phyloP scores from a whole-genome alignment of 768 basidiomycete species.

The Tylopilus balloui region DNA sequence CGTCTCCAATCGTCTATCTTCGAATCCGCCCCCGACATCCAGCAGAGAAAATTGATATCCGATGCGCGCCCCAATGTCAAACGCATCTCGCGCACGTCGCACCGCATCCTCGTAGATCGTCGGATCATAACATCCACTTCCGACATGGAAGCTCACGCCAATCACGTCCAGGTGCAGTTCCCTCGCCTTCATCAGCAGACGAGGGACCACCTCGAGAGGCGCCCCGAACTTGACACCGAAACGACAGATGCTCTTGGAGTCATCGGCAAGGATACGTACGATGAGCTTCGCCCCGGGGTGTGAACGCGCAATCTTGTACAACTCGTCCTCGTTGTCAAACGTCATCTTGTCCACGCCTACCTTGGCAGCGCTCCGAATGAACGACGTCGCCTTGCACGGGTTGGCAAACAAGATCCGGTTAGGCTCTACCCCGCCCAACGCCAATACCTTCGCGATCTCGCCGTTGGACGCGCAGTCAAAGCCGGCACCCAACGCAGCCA shows the following conservation, averaged over 20 bases:
- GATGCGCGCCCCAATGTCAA: conserved; percentile 77
- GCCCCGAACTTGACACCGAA: conserved; percentile 98
- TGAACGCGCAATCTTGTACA: conserved; percentile 82
- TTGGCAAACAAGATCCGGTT: conserved; percentile 94
- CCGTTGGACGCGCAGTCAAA: conserved; percentile 97
- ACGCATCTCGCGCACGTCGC: conserved; percentile 72
- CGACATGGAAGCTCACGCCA: conserved; percentile 97
- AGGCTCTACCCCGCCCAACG: conserved; percentile 68
- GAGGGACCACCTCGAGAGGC: conserved; percentile 72
- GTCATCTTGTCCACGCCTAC: conserved; percentile 90
- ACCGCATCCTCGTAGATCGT: conserved; percentile 88
- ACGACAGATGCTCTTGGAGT: conserved; percentile 89
- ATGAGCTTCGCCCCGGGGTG: conserved; percentile 84
- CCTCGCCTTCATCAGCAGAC: conserved; percentile 72
- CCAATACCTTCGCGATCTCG: conserved; percentile 81
- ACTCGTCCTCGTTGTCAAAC: conserved; percentile 96
- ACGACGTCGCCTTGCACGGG: conserved; percentile 95
- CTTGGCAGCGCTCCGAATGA: conserved; percentile 80
- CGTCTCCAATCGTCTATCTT: conserved; percentile 77
- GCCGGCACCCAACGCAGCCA: conserved; percentile 85
- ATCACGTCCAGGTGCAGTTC: conserved; percentile 81
- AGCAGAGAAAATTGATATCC: conserved; percentile 83
- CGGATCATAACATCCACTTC: conserved; percentile 94
- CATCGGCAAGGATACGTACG: conserved; percentile 95
- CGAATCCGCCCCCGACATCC: conserved; percentile 97